These are phyloP conservation scores for Podospora pseudoanserina DNA, from an alignment of 495 filamentous ascomycete species.

Conservation along the genomic window DNA sequence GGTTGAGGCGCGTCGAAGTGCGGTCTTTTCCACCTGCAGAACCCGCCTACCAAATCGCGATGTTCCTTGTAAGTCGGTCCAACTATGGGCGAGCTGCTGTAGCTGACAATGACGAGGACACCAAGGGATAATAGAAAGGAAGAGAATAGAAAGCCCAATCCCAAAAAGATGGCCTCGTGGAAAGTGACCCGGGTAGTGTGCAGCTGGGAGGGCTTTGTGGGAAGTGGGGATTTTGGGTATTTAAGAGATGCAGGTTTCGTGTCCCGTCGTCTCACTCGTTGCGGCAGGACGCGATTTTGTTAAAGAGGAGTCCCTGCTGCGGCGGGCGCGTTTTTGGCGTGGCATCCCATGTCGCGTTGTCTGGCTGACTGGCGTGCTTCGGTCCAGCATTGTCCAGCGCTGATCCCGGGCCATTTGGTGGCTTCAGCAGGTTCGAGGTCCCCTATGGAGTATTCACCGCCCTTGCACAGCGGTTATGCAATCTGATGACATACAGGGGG, in stretches of 20 bases:
- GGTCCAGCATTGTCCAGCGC: neutral
- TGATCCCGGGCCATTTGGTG: slow-evolving; percentile 17
- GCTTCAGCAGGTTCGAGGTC: slow-evolving; percentile 12
- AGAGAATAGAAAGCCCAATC: neutral
- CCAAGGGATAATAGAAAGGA: neutral
- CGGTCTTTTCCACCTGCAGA: slow-evolving; percentile 18
- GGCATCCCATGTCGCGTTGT: slow-evolving; percentile 6
- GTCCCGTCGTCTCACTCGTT: neutral
- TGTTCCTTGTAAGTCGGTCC: slow-evolving; percentile 18
- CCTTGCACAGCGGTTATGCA: slow-evolving; percentile 13
- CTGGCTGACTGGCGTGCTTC: slow-evolving; percentile 15
- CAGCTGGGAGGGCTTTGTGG: neutral
- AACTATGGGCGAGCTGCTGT: neutral
- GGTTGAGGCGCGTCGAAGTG: slow-evolving; percentile 27
- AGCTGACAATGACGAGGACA: neutral
- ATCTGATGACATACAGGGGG: slow-evolving; percentile 7
- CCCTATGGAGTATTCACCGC: slow-evolving; percentile 11
- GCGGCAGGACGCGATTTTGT: slow-evolving; percentile 2
- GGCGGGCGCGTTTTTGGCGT: neutral
- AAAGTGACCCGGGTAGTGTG: slow-evolving; percentile 1
- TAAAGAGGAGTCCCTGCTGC: neutral
- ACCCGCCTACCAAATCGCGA: slow-evolving; percentile 12
- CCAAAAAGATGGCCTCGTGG: slow-evolving; percentile 2
- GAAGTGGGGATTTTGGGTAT: neutral
- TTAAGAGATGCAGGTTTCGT: slow-evolving; percentile 4